Conservation (phyloP, 169 alveolate genomes). For the Theileria luwenshuni region DNA sequence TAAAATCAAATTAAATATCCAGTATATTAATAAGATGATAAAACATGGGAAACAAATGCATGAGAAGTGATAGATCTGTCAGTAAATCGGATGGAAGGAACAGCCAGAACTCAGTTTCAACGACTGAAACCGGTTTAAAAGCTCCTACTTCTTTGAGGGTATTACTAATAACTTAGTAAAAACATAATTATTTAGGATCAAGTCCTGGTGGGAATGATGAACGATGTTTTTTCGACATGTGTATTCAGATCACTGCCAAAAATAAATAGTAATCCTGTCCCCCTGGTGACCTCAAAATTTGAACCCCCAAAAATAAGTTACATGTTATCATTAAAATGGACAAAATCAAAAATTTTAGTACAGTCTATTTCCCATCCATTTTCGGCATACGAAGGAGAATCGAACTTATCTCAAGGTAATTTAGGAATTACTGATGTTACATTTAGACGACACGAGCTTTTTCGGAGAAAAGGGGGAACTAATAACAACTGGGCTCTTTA, state of each 20-base stretch:
- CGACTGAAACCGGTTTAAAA: too few relatives aligned
- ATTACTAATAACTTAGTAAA: not conserved
- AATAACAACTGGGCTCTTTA: constrained; percentile 16
- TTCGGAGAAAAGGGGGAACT: constrained; percentile 8
- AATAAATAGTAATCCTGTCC: not conserved
- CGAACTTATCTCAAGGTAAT: constrained; percentile 6
- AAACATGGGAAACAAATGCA: too few relatives aligned
- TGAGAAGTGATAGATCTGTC: too few relatives aligned
- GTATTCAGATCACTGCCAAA: constrained; percentile 30
- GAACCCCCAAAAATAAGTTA: constrained; percentile 20
- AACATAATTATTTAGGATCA: constrained; percentile 27
- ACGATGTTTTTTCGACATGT: constrained; percentile 58
- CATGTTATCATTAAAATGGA: constrained; percentile 32
- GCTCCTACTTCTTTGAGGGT: constrained; percentile 57
- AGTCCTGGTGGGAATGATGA: constrained; percentile 55
- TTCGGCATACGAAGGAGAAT: not conserved
- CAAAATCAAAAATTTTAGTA: constrained; percentile 15
- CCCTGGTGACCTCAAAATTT: constrained; percentile 1
- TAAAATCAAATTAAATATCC: too few relatives aligned
- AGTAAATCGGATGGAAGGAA: too few relatives aligned
- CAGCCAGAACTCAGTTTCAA: too few relatives aligned
- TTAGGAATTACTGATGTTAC: not conserved
- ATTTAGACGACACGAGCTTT: constrained; percentile 1
- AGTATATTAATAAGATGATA: too few relatives aligned
- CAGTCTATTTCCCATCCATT: constrained; percentile 28